These are phyloP conservation scores for Tolypocladium ovalisporum DNA, from an alignment of 2,329 filamentous ascomycete genomes.

Conservation along the genomic window DNA sequence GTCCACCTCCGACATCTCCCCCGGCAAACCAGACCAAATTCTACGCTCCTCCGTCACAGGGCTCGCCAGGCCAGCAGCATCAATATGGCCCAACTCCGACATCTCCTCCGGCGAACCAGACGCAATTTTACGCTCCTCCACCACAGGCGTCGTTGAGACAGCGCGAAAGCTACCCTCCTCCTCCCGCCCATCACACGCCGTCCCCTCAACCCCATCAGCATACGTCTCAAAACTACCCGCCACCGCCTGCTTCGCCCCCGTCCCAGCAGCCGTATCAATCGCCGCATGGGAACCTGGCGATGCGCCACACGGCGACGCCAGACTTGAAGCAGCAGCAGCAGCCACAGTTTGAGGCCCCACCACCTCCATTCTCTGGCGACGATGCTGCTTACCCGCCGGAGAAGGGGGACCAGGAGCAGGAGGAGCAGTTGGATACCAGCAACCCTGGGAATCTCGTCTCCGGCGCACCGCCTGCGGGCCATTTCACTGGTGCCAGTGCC, in stretches of 20 bases:
- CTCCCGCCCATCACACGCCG: slow-evolving; percentile 19
- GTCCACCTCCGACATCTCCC: slow-evolving; percentile 35
- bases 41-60: slow-evolving; percentile 23
- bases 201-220: slow-evolving; percentile 15
- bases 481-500: slow-evolving; percentile 53
- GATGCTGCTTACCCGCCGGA: slow-evolving; percentile 15
- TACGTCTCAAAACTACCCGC: slow-evolving; percentile 8
- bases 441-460: slow-evolving; percentile 21
- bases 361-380: slow-evolving; percentile 11
- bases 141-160: slow-evolving; percentile 11
- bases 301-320: slow-evolving; percentile 13
- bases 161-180: slow-evolving; percentile 15
- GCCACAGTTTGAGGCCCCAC: slow-evolving; percentile 16
- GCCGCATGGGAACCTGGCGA: slow-evolving; percentile 9
- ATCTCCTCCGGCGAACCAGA: slow-evolving; percentile 33
- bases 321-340: slow-evolving; percentile 10
- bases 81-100: slow-evolving; percentile 34
- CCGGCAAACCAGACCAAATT: slow-evolving; percentile 34
- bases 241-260: slow-evolving; percentile 9
- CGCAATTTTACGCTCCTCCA: slow-evolving; percentile 30
- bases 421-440: slow-evolving; percentile 11
- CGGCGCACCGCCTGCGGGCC: slow-evolving; percentile 31
- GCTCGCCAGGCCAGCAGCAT: slow-evolving; percentile 9
- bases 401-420: slow-evolving; percentile 13
- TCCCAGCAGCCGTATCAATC: slow-evolving; percentile 10